phyloP scores from a whole-genome alignment of 78 protist species.

The slime mould (Dictyostelium discoideum) region DNA sequence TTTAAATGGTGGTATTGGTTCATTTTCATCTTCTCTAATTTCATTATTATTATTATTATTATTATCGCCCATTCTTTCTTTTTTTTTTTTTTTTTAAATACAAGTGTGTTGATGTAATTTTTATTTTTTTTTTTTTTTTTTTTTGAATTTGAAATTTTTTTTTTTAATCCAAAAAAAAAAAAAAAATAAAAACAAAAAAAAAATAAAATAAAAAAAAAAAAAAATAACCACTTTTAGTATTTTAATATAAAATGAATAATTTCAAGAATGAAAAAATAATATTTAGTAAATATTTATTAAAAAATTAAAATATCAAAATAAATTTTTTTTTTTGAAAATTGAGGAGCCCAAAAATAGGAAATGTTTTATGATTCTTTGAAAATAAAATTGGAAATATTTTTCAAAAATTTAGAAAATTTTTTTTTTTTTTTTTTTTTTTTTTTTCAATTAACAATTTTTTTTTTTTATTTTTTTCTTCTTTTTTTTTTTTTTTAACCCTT shows the following conservation, averaged over 20 bases:
- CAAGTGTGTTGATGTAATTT: background rate
- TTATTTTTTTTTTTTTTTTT: background rate
- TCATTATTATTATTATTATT: background rate
- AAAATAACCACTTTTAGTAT: no score
- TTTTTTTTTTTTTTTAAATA: background rate
- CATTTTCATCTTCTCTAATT: background rate
- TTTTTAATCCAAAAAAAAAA: background rate
- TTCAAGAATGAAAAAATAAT: no score
- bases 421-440: background rate
- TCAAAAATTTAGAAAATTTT: background rate
- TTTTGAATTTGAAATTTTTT: background rate
- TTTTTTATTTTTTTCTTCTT: background rate
- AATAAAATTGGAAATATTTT: background rate
- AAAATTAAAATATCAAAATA: no score
- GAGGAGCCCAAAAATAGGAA: background rate
- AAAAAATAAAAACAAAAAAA: background rate
- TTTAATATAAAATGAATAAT: no score
- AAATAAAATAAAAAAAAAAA: no score
- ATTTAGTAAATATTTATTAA: no score
- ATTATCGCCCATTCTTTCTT: background rate
- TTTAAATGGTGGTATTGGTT: constrained; percentile 25
- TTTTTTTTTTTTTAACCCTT: background rate
- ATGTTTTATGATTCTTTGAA: background rate
- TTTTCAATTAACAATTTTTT: background rate
- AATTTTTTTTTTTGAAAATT: no score